Conservation (phyloP, 2,329 filamentous ascomycete genomes). For the Zymoseptoria passerinii region DNA sequence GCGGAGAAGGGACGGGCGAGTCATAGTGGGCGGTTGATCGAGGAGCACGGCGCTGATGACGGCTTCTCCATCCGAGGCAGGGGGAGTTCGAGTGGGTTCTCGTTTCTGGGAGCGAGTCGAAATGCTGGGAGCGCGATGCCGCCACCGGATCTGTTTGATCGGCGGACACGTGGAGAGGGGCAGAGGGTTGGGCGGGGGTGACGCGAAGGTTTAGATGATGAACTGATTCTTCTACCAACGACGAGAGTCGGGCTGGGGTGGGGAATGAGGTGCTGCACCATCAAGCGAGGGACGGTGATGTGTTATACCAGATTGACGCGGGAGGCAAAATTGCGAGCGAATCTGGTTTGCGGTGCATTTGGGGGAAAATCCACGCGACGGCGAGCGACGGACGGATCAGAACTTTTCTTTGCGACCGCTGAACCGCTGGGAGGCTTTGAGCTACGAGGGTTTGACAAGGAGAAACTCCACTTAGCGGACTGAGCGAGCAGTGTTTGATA, state of each 20-base stretch:
- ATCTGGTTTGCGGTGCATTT: neutral
- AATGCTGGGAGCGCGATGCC: neutral
- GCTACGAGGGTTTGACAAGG: no score
- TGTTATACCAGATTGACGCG: neutral
- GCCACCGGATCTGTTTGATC: neutral
- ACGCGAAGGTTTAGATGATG: neutral
- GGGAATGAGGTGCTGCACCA: no score
- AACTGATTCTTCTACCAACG: neutral
- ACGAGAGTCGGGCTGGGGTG: no score
- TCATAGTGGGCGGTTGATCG: conserved; percentile 8
- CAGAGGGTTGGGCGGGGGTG: neutral
- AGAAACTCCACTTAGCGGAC: no score
- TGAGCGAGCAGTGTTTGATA: neutral
- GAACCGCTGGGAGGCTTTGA: neutral
- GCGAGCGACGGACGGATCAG: neutral
- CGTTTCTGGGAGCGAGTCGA: conserved; percentile 25
- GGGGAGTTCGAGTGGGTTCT: conserved; percentile 20
- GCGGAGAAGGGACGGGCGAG: conserved; percentile 1
- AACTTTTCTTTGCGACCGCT: neutral
- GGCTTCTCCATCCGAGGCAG: conserved; percentile 31
- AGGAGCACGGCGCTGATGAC: conserved; percentile 5
- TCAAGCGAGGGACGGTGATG: no score
- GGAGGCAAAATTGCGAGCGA: neutral
- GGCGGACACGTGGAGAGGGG: neutral
- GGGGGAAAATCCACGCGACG: neutral